Base-by-base conservation (phyloP, 495 filamentous ascomycete genomes). In the Rhypophila decipiens region DNA sequence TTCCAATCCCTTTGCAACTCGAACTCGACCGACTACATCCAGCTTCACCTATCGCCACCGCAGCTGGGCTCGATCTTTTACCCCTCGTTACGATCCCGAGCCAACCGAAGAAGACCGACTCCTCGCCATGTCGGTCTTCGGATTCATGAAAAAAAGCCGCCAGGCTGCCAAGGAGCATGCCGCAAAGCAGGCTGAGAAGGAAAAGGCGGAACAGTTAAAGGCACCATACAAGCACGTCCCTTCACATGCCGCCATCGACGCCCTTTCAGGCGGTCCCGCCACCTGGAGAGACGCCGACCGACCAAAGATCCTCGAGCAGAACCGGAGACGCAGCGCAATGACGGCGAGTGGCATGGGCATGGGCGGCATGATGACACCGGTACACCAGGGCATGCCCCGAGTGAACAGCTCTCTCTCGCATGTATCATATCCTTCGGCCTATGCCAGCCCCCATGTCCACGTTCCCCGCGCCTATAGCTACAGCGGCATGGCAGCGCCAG, bases 201-300 rank as follows among this genome's bases (percentile, higher is more conserved):
- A 60, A 13, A 70, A 71, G 53, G 50, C 64, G 19, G 64, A 70
- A 54, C 24, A 57, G 12, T 46, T 49, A 33, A 73, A 73, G 53
- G 18, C 60, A 21, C 70, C 71, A 15, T 82, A 82, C 55, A 69
- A 60, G 47, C 78, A 82, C 50, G 55, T 79, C n/a, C 74, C 75
- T 19, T 77, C 65, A 24, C 78, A 82, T 61, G 78, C 78, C 34
- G 74, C 74, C 41, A 55, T 65, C 33, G 78, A 85, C 53, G 74
- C 80, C 40, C 44, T 80, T 34, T 65, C 70, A n/a, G 67, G 70
- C 15, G 71, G 73, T 2, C 80, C 79, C 5, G 60, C 69, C 0
- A 67, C 58, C 20, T 79, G 72, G 70, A 68, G 66, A 44, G 57
- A 71, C 4, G 59, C 51, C 18, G 70, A 73, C 42, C 50, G 69